These are phyloP conservation scores for Plasmodium malariae DNA, from an alignment of 169 alveolate genomes.

Conservation along the genomic window DNA sequence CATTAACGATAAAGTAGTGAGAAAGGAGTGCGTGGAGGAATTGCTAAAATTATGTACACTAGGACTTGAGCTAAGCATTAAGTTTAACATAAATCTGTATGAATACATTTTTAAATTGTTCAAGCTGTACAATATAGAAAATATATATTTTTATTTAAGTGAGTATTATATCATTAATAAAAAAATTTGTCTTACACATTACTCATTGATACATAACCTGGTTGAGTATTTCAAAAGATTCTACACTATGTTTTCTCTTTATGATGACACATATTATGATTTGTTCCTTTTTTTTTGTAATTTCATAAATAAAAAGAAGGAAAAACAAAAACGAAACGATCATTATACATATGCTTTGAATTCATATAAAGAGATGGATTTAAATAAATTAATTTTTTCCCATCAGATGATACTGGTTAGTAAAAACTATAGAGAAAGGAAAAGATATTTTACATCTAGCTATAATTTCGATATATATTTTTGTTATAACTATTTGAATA, in stretches of 20 bases:
- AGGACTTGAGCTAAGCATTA: slow-evolving; percentile 30
- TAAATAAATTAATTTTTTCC: neutral
- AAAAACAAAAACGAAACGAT: neutral
- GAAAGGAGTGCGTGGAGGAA: slow-evolving; percentile 11
- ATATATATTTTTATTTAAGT: slow-evolving; percentile 25
- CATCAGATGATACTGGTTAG: no score
- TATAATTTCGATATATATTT: slow-evolving; percentile 18
- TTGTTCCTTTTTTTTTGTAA: slow-evolving; percentile 41
- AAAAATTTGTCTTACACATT: slow-evolving; percentile 25
- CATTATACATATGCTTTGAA: no score
- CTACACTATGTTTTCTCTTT: slow-evolving; percentile 19
- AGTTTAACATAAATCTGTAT: slow-evolving; percentile 25
- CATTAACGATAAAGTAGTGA: slow-evolving; percentile 1
- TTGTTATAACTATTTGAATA: slow-evolving; percentile 22
- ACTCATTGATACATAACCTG: slow-evolving; percentile 8
- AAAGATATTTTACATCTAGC: no score
- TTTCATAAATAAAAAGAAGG: neutral
- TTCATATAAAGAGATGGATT: neutral
- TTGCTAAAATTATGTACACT: slow-evolving; percentile 18
- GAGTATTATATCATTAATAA: slow-evolving; percentile 40
- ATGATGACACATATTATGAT: slow-evolving; percentile 51
- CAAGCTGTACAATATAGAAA: slow-evolving; percentile 13
- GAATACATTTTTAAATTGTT: slow-evolving; percentile 41
- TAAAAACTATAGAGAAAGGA: no score
- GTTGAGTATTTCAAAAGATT: slow-evolving; percentile 13